Conservation (phyloP, 768 basidiomycete species). For the Boletus reticulatus region DNA sequence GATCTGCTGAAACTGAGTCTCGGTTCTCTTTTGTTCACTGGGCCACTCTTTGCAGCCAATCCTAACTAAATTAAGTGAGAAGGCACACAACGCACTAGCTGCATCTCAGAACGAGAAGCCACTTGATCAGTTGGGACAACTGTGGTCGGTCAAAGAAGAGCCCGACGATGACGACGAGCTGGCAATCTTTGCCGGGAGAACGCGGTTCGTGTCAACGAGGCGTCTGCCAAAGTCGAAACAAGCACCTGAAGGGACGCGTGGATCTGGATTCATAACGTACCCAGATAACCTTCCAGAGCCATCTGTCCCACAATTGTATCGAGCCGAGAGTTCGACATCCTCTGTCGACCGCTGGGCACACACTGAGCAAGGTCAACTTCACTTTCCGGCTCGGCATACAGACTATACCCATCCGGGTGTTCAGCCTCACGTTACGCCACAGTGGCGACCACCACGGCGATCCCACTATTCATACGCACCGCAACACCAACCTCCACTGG, state of each 20-base stretch:
- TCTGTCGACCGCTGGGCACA: slow-evolving; percentile 16
- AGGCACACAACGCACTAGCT: slow-evolving; percentile 58
- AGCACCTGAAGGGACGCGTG: slow-evolving; percentile 2
- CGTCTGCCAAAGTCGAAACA: slow-evolving; percentile 26
- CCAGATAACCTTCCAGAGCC: background rate
- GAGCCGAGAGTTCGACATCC: slow-evolving; percentile 12
- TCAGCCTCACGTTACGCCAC: slow-evolving; percentile 11
- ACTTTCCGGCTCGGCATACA: background rate
- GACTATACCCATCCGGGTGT: slow-evolving; percentile 7
- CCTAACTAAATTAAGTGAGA: slow-evolving; percentile 58
- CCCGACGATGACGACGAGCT: slow-evolving; percentile 58
- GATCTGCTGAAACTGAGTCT: slow-evolving; percentile 15
- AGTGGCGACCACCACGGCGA: slow-evolving; percentile 29
- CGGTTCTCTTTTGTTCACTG: slow-evolving; percentile 1
- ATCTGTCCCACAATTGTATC: slow-evolving; percentile 10
- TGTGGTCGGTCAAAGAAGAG: slow-evolving; percentile 55
- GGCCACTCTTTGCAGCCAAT: slow-evolving; percentile 41
- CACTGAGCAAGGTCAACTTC: slow-evolving; percentile 14
- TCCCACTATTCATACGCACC: slow-evolving; percentile 28
- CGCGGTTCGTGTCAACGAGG: slow-evolving; percentile 55
- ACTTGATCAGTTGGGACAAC: slow-evolving; percentile 31
- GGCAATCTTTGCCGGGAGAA: slow-evolving; percentile 66
- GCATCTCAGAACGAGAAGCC: slow-evolving; percentile 38
- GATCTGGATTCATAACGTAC: background rate
- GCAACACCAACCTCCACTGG: slow-evolving; percentile 11